Evolutionary conservation across 1,139 yeast species (phyloP).

Genomic region (Debaryomyces singareniensis): DNA sequence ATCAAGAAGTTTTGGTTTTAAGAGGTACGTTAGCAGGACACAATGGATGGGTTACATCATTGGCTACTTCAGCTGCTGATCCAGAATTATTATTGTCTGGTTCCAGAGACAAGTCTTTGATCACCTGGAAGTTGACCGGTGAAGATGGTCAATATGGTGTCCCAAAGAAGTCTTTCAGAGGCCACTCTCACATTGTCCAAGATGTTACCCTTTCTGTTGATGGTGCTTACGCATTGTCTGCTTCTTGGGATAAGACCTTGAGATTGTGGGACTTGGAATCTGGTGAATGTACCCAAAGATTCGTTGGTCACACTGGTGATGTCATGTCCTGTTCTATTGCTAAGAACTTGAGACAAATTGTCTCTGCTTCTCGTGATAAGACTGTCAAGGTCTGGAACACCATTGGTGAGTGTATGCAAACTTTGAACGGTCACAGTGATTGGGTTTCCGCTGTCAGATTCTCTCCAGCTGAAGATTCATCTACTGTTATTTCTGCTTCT

Average conservation of each 20-base stretch:
- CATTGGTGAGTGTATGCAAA: constrained; percentile 96
- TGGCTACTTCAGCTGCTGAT: constrained; percentile 97
- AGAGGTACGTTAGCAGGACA: constrained; percentile 98
- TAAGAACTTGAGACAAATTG: constrained; percentile 95
- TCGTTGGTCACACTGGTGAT: constrained; percentile 97
- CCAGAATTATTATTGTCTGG: constrained; percentile 98
- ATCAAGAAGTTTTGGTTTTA: constrained; percentile 94
- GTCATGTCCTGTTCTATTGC: constrained; percentile 96
- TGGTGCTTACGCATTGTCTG: constrained; percentile 97
- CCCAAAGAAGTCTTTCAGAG: constrained; percentile 94
- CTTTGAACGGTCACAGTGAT: constrained; percentile 94
- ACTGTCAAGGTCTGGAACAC: constrained; percentile 99
- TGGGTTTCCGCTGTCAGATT: constrained; percentile 99
- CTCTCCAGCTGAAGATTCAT: constrained; percentile 69
- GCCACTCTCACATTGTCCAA: constrained; percentile 99
- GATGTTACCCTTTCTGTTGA: constrained; percentile 98
- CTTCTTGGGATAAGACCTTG: constrained; percentile 99
- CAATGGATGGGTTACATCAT: constrained; percentile 92
- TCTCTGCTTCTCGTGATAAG: constrained; percentile 98
- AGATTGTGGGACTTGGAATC: constrained; percentile 97
- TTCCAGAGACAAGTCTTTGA: constrained; percentile 97
- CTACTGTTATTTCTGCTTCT: constrained; percentile 94
- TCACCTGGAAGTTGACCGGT: constrained; percentile 96
- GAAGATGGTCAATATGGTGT: constrained; percentile 97
- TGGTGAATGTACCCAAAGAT: constrained; percentile 93